Evolutionary conservation across 2,329 filamentous ascomycete species (phyloP).

Genomic region (Beauveria australis): DNA sequence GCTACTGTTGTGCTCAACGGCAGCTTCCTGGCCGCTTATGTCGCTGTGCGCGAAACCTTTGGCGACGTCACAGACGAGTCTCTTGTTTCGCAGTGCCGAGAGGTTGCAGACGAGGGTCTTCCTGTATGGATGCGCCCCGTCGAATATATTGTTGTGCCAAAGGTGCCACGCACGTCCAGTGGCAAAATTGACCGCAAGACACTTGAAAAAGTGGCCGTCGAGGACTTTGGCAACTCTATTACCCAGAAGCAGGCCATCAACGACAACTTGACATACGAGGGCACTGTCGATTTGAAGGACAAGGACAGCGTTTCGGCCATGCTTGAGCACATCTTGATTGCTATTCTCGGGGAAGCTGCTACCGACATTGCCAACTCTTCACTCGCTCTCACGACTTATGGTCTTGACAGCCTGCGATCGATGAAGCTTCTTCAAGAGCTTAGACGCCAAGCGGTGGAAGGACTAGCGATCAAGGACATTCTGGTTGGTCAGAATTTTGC

Average conservation of each 20-base stretch:
- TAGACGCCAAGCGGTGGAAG: slow-evolving; percentile 3
- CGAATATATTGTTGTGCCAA: slow-evolving; percentile 4
- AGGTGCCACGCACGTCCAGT: slow-evolving; percentile 8
- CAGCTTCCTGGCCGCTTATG: slow-evolving; percentile 10
- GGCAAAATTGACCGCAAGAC: slow-evolving; percentile 10
- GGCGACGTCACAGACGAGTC: not conserved
- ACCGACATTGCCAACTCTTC: not conserved
- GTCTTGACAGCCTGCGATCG: slow-evolving; percentile 6
- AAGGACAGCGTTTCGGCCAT: not conserved
- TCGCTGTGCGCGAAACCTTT: slow-evolving; percentile 1
- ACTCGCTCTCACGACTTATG: slow-evolving; percentile 3
- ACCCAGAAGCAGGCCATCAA: slow-evolving; percentile 8
- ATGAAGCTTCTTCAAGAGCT: slow-evolving; percentile 10
- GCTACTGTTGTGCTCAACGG: slow-evolving; percentile 38
- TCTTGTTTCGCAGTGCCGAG: slow-evolving; percentile 4
- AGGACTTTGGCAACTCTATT: slow-evolving; percentile 7
- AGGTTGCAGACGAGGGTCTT: not conserved
- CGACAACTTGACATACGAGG: not conserved
- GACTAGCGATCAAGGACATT: slow-evolving; percentile 7
- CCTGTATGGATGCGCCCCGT: slow-evolving; percentile 11
- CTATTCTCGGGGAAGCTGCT: slow-evolving; percentile 2
- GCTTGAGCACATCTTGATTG: slow-evolving; percentile 2
- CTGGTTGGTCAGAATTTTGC: slow-evolving; percentile 5
- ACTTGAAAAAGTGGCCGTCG: slow-evolving; percentile 1
- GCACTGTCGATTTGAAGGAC: not conserved